Percentiles rank a stretch among this genome's conserved stretches.
These are phyloP conservation scores for Gomphus sp. DNA, from an alignment of 1,284 basidiomycete species.

Conservation along the genomic window DNA sequence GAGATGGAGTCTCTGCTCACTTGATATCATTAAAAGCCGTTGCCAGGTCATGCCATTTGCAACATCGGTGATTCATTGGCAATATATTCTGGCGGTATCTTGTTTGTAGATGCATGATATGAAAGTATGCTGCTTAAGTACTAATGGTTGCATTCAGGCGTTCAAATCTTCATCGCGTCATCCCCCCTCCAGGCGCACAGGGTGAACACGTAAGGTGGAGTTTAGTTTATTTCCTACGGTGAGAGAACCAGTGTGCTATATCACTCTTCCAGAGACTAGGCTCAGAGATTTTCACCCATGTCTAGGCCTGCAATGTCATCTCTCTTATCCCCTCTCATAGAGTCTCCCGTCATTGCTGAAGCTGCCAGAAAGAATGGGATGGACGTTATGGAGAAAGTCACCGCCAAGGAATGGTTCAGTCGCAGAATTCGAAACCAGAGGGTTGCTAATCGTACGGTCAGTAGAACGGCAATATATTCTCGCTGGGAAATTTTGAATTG, in stretches of 20 bases:
- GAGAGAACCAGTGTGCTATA: not conserved
- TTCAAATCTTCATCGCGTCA: conserved; percentile 45
- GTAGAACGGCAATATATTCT: not conserved
- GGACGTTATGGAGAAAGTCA: not conserved
- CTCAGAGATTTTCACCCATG: not conserved
- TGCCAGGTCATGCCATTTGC: conserved; percentile 51
- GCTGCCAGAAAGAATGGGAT: not conserved
- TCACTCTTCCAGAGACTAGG: not conserved
- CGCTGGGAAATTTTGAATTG: not conserved
- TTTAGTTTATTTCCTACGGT: conserved; percentile 50
- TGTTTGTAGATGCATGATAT: conserved; percentile 17
- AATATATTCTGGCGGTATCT: conserved; percentile 48
- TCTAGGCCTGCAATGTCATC: not conserved
- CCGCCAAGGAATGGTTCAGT: not conserved
- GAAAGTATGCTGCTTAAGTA: not conserved
- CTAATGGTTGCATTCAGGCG: conserved; percentile 15
- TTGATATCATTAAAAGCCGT: conserved; percentile 28
- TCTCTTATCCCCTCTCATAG: not conserved
- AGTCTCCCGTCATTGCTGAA: not conserved
- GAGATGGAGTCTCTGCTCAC: not conserved
- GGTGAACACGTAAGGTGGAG: conserved; percentile 42
- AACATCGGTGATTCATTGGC: conserved; percentile 52
- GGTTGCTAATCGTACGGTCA: not conserved
- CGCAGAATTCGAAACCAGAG: conserved; percentile 1
- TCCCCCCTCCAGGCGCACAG: conserved; percentile 39